phyloP scores from a whole-genome alignment of 2,329 filamentous ascomycete species.

The Alternaria sp. region DNA sequence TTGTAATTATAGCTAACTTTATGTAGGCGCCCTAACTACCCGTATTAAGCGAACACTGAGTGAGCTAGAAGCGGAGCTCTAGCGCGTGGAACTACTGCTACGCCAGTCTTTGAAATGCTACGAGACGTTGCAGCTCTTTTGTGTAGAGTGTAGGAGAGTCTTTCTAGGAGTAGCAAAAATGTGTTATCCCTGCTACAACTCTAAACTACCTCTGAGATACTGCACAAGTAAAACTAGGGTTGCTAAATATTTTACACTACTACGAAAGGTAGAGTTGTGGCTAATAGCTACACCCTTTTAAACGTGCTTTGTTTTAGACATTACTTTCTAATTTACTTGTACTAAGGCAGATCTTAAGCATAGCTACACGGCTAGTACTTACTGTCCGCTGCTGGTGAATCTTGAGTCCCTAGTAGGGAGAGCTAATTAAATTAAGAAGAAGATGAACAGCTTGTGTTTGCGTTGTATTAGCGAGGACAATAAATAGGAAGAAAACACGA shows the following conservation, averaged over 20 bases:
- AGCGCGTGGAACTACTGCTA: not conserved
- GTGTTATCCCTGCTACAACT: slow-evolving; percentile 16
- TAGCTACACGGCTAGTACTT: too few species aligned
- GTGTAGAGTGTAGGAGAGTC: not conserved
- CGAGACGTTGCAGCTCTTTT: slow-evolving; percentile 6
- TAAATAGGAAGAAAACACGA: too few species aligned
- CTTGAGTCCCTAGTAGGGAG: too few species aligned
- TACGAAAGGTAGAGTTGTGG: slow-evolving; percentile 12
- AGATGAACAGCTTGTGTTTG: too few species aligned
- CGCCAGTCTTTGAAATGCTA: not conserved
- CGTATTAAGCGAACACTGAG: not conserved
- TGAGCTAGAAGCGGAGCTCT: not conserved
- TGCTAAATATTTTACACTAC: slow-evolving; percentile 10
- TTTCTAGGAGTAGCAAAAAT: slow-evolving; percentile 11
- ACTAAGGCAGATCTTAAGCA: too few species aligned
- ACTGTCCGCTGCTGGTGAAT: too few species aligned
- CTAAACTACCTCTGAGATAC: not conserved
- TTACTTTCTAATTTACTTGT: too few species aligned
- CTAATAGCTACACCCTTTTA: slow-evolving; percentile 3
- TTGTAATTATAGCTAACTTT: too few species aligned
- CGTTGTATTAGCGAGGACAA: too few species aligned
- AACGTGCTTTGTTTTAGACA: slow-evolving; percentile 3
- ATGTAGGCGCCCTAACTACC: too few species aligned
- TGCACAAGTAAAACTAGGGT: slow-evolving; percentile 15
- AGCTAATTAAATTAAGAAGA: too few species aligned